Base-by-base conservation (phyloP, 2,329 filamentous ascomycete species). In the Colletotrichum higginsianum region DNA sequence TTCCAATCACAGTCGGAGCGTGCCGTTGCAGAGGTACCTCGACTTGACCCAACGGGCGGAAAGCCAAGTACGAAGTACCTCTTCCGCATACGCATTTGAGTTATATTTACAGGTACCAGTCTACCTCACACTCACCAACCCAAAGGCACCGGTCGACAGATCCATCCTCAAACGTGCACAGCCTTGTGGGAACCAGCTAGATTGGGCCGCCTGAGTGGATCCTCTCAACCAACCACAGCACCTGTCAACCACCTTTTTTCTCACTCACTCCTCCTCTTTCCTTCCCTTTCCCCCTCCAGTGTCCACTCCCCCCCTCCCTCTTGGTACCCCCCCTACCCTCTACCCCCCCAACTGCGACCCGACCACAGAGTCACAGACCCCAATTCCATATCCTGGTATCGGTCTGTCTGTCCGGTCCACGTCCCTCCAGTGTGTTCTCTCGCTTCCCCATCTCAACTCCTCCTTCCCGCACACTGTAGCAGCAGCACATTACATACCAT, bases 101-200 rank as follows among this genome's bases (percentile, higher is more conserved):
- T 40, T 30, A 55, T 12, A 23, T 35, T 23, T n/a, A 13, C 38
- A 67, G 50, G 67, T 71, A 71, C 67, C 46, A 1, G 23, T 12
- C 40, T 44, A 55, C 58, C 52, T 71, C 23, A 42, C 46, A 58
- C 15, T 35, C 46, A 18, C 52, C 47, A 65, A 30, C 47, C 49
- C 53, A 23, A 53, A 73, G 69, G 57, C 64, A 30, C 53, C 13
- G 55, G 58, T 67, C 60, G 60, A 73, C 60, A 72, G 50, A 61
- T 71, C 58, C 62, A 72, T 74, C 67, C 72, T 74, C 72, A 74
- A 74, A 74, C 73, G 73, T 74, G 73, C 73, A 74, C 73, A 74
- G 73, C 72, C 73, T 74, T 74, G 72, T 74, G 73, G 72, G 64
- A 57, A 73, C 71, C 47, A 68, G n/a, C 49, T 55, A 69, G 64